Percentiles rank a stretch among this genome's conserved stretches.
Conservation (phyloP, 495 filamentous ascomycete genomes). For the Sphaerosporella brunnea region DNA sequence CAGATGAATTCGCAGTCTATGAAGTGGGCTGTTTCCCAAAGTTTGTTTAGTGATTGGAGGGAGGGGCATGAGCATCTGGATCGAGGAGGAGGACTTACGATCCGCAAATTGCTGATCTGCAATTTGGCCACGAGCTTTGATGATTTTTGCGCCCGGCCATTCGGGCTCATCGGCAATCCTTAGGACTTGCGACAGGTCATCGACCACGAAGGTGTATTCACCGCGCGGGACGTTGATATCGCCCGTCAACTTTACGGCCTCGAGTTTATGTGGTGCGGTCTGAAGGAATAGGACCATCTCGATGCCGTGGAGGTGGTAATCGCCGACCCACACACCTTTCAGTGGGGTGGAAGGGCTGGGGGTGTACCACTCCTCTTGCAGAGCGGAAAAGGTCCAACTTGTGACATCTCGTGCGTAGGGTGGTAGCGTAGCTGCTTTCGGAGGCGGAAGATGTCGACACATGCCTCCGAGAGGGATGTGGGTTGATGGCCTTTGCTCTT, state of each 20-base stretch:
- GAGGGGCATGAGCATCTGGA: not conserved
- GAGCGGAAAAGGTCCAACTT: constrained; percentile 56
- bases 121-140: constrained; percentile 50
- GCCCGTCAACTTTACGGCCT: constrained; percentile 54
- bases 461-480: constrained; percentile 34
- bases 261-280: constrained; percentile 27
- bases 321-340: constrained; percentile 80
- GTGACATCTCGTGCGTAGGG: constrained; percentile 37
- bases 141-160: constrained; percentile 59
- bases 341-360: constrained; percentile 62
- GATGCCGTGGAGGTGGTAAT: constrained; percentile 73
- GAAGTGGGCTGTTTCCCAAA: no score
- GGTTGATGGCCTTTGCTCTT: constrained; percentile 34
- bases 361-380: constrained; percentile 52
- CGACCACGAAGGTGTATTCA: constrained; percentile 27
- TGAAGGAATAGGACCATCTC: constrained; percentile 74
- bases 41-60: no score
- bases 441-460: constrained; percentile 50
- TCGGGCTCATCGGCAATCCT: constrained; percentile 45
- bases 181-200: constrained; percentile 44
- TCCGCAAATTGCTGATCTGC: not conserved
- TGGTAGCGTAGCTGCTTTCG: constrained; percentile 45
- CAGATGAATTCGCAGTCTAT: constrained; percentile 45
- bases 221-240: constrained; percentile 78
- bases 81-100: not conserved